These are phyloP conservation scores for Apiotrichum akiyoshidainum DNA, from an alignment of 1,284 basidiomycete species.

Conservation along the genomic window DNA sequence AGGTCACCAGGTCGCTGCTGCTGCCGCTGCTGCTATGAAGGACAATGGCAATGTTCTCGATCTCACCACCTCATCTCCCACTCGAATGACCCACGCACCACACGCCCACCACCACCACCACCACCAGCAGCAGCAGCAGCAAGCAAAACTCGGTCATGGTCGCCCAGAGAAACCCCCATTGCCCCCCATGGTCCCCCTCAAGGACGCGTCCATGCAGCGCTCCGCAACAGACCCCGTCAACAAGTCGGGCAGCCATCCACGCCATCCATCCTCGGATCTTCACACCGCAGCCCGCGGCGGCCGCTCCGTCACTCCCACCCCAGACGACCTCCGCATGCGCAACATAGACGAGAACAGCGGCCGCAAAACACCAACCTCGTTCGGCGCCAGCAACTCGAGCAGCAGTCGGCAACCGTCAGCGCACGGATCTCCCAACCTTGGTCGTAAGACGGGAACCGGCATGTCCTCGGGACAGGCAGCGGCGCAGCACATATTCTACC, in stretches of 20 bases:
- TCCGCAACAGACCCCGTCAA: slow-evolving; percentile 5
- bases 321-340: background rate
- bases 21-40: too few relatives aligned
- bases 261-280: background rate
- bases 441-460: background rate
- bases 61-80: background rate
- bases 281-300: background rate
- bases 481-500: background rate
- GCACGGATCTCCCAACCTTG: background rate
- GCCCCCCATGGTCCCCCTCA: slow-evolving; percentile 28
- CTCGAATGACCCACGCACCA: background rate
- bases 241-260: background rate
- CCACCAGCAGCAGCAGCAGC: background rate
- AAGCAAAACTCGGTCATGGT: slow-evolving; percentile 1
- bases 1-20: too few relatives aligned
- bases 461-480: background rate
- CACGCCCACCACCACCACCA: too few relatives aligned
- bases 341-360: background rate
- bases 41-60: background rate
- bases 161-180: slow-evolving; percentile 8
- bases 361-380: background rate
- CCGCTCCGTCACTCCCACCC: slow-evolving; percentile 1
- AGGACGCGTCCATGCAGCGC: slow-evolving; percentile 10
- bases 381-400: background rate
- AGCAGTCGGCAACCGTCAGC: slow-evolving; percentile 18